Evolutionary conservation across 2,329 filamentous ascomycete genomes (phyloP), one percentile per base, ranked within the genome.

Genomic region (Colletotrichum destructivum): DNA sequence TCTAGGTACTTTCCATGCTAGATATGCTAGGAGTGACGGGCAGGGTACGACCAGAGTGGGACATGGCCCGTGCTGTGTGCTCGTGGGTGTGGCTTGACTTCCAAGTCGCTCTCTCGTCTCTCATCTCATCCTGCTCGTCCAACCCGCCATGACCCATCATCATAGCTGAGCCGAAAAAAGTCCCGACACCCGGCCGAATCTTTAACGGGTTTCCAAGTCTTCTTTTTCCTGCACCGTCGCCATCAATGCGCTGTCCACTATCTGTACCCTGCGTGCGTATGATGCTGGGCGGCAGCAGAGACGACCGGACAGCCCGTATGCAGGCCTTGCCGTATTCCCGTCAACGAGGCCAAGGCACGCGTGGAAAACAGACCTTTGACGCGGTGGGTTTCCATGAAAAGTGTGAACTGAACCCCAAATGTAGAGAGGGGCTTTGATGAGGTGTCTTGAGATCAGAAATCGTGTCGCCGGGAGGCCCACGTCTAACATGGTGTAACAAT

Each of bases 91-190:
- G 60, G 47, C 35, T 59, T 42, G 26, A 31, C 26, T 31, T 31
- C 4, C 26, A 31, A 31, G 26, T 31, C 26, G 26, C 26, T 31
- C 26, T 31, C 26, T 31, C 26, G 26, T 6, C 26, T 31, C 26
- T 31, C 26, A 31, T 31, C 26, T 31, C 31, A 51, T 42, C 9
- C 18, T 38, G n/a, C 62, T 15, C 26, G 31, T 44, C 7, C 18
- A 54, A 31, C 49, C 47, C 56, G 63, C 62, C 62, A 51, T 62
- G 67, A 60, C 26, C 26, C 26, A 31, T 55, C 8, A 26, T 56
- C 67, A 70, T 49, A 67, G 56, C 55, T 66, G 55, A 38, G 46
- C n/a, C 26, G 26, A 31, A 31, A 40, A 51, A 51, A 23, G 31
- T 23, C 11, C 31, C 46, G 35, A 18, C 21, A 15, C 54, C 31